These are phyloP conservation scores for Ganoderma multipileum DNA, from an alignment of 1,284 basidiomycete species.

Conservation along the genomic window DNA sequence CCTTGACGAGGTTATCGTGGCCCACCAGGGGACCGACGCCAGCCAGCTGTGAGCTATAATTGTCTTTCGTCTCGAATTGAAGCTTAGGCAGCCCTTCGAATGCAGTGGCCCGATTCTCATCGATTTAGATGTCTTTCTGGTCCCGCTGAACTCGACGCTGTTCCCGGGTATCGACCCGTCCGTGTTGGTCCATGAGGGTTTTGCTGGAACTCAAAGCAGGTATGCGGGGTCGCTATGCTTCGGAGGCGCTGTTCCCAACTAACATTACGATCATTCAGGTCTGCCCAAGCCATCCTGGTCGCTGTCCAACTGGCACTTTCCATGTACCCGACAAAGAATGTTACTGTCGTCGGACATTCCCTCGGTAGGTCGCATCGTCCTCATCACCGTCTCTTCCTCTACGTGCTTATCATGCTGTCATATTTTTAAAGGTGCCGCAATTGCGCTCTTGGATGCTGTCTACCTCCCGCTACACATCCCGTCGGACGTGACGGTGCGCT, in stretches of 20 bases:
- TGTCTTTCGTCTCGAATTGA: neutral
- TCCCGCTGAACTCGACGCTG: slow-evolving; percentile 45
- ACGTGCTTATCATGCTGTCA: neutral
- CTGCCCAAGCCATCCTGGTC: slow-evolving; percentile 39
- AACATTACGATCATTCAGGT: slow-evolving; percentile 15
- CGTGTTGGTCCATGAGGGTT: slow-evolving; percentile 60
- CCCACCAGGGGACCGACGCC: slow-evolving; percentile 14
- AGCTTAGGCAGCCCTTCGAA: neutral
- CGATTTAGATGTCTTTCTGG: slow-evolving; percentile 53
- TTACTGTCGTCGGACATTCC: slow-evolving; percentile 47
- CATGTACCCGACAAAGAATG: slow-evolving; percentile 33
- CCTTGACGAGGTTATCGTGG: slow-evolving; percentile 14
- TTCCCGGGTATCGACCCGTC: slow-evolving; percentile 57
- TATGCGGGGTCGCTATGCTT: slow-evolving; percentile 33
- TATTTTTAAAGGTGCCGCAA: slow-evolving; percentile 45
- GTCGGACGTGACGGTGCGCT: slow-evolving; percentile 44
- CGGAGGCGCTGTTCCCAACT: neutral
- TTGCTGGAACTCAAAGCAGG: slow-evolving; percentile 55
- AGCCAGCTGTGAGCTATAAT: slow-evolving; percentile 7
- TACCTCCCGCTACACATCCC: slow-evolving; percentile 51
- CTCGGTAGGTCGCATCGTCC: slow-evolving; percentile 39
- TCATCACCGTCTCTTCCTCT: neutral
- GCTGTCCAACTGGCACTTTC: slow-evolving; percentile 43
- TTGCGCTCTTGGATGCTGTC: slow-evolving; percentile 54
- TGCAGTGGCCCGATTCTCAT: slow-evolving; percentile 37